Percentiles rank a stretch among this genome's conserved stretches.
phyloP scores from a whole-genome alignment of 2,329 filamentous ascomycete genomes.

The Calonectria ilicicola region DNA sequence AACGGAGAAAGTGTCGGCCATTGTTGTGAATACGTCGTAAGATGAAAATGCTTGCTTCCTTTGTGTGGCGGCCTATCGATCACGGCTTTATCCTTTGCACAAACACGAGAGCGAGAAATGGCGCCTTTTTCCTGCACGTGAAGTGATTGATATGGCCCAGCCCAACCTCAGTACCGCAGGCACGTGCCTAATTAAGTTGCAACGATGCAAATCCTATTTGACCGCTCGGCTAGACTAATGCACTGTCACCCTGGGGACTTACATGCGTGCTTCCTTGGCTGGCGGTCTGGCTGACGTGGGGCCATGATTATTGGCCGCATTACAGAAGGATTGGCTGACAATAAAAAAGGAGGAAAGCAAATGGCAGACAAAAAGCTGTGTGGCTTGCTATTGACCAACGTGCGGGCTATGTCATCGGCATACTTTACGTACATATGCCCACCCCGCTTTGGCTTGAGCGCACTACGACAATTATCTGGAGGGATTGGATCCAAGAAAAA shows the following conservation, averaged over 20 bases:
- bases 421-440: neutral
- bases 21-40: neutral
- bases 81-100: neutral
- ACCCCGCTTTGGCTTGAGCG: neutral
- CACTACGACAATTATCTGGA: neutral
- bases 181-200: neutral
- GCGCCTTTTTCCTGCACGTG: neutral
- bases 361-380: neutral
- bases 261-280: neutral
- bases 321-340: neutral
- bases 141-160: neutral
- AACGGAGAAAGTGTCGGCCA: neutral
- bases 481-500: neutral
- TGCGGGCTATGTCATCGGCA: neutral
- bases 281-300: conserved; percentile 4
- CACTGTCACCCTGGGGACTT: conserved; percentile 1
- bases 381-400: neutral
- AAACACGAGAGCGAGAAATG: neutral
- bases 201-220: neutral
- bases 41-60: neutral
- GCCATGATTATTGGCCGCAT: neutral
- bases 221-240: neutral
- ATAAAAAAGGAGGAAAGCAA: neutral
- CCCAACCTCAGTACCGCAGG: neutral
- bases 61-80: neutral